Evolutionary conservation across 352 stramenopile species (phyloP).

Genomic region (Globisporangium sylvaticum): DNA sequence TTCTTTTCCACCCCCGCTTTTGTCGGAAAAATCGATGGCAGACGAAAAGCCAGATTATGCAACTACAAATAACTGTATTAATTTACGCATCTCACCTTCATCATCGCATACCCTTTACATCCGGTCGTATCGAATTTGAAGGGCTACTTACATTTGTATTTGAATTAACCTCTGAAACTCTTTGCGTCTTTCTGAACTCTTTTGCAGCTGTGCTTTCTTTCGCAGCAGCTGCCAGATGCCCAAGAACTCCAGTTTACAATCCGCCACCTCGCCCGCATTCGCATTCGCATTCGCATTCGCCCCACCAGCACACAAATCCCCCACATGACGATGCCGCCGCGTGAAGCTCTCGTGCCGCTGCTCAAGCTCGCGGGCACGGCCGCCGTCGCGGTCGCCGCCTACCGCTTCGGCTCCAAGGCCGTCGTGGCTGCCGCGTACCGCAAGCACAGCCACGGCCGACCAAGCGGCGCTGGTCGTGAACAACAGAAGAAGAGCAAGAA

Average conservation of each 20-base stretch:
- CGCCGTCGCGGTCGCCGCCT: slow-evolving; percentile 25
- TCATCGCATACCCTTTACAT: not conserved
- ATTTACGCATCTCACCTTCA: no score
- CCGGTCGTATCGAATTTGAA: not conserved
- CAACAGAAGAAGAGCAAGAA: slow-evolving; percentile 23
- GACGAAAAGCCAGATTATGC: no score
- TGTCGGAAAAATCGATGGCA: no score
- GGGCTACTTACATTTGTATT: not conserved
- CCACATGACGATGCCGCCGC: slow-evolving; percentile 17
- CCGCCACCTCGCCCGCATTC: not conserved
- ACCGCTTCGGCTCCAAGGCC: slow-evolving; percentile 18
- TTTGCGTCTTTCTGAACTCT: not conserved
- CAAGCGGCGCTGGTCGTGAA: no score
- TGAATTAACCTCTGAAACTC: not conserved
- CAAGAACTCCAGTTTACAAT: not conserved
- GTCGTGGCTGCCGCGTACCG: slow-evolving; percentile 13
- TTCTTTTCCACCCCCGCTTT: no score
- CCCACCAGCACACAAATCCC: no score
- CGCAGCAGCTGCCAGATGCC: not conserved
- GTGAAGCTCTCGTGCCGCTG: slow-evolving; percentile 28
- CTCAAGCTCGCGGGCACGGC: slow-evolving; percentile 35
- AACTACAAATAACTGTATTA: no score
- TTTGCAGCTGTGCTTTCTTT: not conserved
- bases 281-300: no score
- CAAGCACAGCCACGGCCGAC: slow-evolving; percentile 4